phyloP scores from a whole-genome alignment of 495 filamentous ascomycete genomes.

The Hyaloscypha finlandica region DNA sequence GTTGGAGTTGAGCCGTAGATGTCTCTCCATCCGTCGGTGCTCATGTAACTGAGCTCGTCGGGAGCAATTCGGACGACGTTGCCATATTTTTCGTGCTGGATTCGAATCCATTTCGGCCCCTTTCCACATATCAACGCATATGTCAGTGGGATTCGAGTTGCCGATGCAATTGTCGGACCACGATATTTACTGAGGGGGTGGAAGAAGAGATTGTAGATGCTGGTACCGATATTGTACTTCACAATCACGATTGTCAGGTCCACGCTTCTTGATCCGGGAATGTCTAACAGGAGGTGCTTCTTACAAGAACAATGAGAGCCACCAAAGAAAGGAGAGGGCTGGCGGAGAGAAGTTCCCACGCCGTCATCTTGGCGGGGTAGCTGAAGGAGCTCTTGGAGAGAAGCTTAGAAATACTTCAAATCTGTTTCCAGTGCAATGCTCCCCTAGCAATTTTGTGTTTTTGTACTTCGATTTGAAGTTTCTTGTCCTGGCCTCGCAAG shows the following conservation, averaged over 20 bases:
- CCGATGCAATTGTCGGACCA: slow-evolving; percentile 47
- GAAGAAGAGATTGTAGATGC: background rate
- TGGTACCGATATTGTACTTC: background rate
- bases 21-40: slow-evolving; percentile 54
- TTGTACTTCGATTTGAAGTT: too few relatives aligned
- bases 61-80: slow-evolving; percentile 54
- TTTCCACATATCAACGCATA: slow-evolving; percentile 38
- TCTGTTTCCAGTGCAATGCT: too few relatives aligned
- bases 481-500: too few relatives aligned
- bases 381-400: background rate
- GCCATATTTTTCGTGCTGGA: slow-evolving; percentile 54
- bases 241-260: background rate
- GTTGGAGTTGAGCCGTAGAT: slow-evolving; percentile 44
- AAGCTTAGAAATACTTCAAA: background rate
- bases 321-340: background rate
- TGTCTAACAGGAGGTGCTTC: background rate
- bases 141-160: slow-evolving; percentile 37
- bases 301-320: background rate
- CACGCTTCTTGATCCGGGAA: background rate
- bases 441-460: too few relatives aligned
- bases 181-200: slow-evolving; percentile 44
- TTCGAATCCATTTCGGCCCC: slow-evolving; percentile 43
- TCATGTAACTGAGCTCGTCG: slow-evolving; percentile 49
- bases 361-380: background rate
- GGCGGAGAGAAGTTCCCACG: background rate